Conservation (phyloP, 345 rosid genomes). For the Hirschfeldia incana region DNA sequence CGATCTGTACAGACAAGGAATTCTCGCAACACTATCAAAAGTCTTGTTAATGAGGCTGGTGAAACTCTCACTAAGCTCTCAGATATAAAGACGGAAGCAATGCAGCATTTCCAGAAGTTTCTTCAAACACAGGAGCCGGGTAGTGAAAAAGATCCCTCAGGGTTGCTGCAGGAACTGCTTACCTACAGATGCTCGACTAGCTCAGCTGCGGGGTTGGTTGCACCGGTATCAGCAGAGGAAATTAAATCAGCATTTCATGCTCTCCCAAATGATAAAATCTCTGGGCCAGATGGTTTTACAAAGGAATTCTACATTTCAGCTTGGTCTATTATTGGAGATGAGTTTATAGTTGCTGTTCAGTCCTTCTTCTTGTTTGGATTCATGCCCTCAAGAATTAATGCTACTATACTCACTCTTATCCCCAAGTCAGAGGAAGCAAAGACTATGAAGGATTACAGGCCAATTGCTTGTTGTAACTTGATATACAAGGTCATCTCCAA, state of each 20-base stretch:
- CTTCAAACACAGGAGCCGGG: background rate
- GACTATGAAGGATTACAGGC: no score
- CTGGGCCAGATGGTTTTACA: background rate
- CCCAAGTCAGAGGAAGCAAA: no score
- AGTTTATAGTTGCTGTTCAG: background rate
- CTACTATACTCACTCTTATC: no score
- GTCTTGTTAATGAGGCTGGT: background rate
- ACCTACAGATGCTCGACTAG: background rate
- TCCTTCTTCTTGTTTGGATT: no score
- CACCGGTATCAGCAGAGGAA: background rate
- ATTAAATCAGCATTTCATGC: background rate
- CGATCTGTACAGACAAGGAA: background rate
- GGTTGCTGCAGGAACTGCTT: no score
- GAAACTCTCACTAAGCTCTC: background rate
- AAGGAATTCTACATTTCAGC: background rate
- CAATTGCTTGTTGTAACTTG: no score
- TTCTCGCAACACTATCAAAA: background rate
- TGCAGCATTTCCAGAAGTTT: background rate
- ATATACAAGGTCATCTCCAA: background rate
- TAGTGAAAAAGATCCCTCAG: no score
- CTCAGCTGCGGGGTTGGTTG: background rate
- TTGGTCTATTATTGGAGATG: background rate
- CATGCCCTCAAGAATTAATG: no score
- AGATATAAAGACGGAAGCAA: background rate
- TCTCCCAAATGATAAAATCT: background rate